A percentile compares a stretch with the other conserved stretches of the same genome.
Evolutionary conservation across 139 green algal species (phyloP).

Genomic region (Trebouxia sp.): DNA sequence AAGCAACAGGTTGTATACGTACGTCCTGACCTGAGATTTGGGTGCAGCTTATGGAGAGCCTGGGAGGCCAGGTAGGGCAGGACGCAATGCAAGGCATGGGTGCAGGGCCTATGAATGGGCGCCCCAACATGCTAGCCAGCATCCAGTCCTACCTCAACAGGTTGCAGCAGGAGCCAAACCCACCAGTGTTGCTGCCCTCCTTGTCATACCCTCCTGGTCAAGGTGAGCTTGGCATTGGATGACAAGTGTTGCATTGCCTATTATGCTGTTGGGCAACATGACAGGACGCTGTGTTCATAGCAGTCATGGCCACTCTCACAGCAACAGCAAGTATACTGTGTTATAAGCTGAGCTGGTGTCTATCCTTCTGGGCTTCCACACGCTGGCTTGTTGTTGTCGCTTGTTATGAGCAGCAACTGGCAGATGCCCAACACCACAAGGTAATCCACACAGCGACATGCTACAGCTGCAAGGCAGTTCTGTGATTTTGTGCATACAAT

Average conservation of each 20-base stretch:
- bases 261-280: background rate
- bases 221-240: background rate
- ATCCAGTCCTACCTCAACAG: constrained; percentile 13
- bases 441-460: too few species aligned
- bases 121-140: constrained; percentile 24
- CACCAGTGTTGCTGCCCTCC: constrained; percentile 2
- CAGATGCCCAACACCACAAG: too few species aligned
- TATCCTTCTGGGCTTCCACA: too few species aligned
- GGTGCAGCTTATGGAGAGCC: background rate
- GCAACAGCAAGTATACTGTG: too few species aligned
- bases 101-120: background rate
- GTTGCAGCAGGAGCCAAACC: constrained; percentile 1
- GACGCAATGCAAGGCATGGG: background rate
- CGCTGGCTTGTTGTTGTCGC: background rate
- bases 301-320: too few species aligned
- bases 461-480: too few species aligned
- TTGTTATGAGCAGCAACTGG: too few species aligned
- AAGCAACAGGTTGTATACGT: background rate
- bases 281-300: background rate
- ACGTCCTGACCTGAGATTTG: background rate
- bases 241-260: background rate
- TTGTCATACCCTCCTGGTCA: background rate
- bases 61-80: background rate
- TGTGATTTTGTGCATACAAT: too few species aligned
- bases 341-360: too few species aligned